Base-by-base conservation (phyloP, 148 eudicot species). In the Linanthus parryae region DNA sequence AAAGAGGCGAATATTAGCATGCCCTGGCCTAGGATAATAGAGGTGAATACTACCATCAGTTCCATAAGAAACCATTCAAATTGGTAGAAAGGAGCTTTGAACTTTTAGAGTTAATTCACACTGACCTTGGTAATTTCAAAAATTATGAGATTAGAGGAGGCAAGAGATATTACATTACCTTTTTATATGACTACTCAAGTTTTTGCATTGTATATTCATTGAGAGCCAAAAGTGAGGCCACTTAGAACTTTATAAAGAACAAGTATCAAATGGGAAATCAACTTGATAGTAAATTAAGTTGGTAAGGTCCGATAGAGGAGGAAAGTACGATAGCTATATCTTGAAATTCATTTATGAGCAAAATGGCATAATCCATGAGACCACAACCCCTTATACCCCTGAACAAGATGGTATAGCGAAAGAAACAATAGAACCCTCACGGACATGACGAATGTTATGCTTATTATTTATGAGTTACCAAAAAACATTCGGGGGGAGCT, bases 341-440 rank as follows among this genome's bases (percentile, higher is more conserved):
- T 1, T 54, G 1, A 40, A 34, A 8, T 2, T 3, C 1, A 22
- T 52, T 8, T 42, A 35, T 52, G 58, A 62, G 40, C 11, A 52
- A 44, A 20, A 41, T 20, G 52, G 52, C 5, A 53, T 62, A 15
- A 33, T 62, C n/a, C 52, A 52, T 53, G 66, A 52, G 19, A 30
- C 17, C 2, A 33, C 58, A 13, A 15, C 52, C 0, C 52, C 52
- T 15, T 62, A 54, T 41, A 28, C 36, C 13, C 28, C 16, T 22
- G 29, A 45, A 45, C 29, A 22, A 45, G 24, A 45, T 53, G 54
- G 39, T 2, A 28, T 43, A 19, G 58, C 52, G 28, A 53, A 22
- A 25, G 46, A 5, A 62, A 62, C 31, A 52, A 62, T 30, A 52
- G 44, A 52, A 62, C 52, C 2, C 39, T 62, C 1, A 43, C 52